Conservation (phyloP, 2,329 filamentous ascomycete species). For the Paracoccidioides lutzii region DNA sequence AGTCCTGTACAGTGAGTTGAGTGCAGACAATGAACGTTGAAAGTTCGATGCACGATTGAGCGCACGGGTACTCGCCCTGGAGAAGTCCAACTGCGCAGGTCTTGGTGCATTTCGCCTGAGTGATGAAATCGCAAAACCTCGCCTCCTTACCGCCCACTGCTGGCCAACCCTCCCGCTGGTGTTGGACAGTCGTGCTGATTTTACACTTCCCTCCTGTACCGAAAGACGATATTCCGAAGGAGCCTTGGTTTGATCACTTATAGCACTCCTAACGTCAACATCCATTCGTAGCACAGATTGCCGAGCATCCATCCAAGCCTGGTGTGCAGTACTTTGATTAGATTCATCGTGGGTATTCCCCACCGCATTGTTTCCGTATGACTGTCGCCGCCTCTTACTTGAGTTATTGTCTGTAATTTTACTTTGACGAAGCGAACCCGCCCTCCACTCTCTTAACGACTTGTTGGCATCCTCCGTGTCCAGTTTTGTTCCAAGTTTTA, state of each 20-base stretch:
- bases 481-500: constrained; percentile 38
- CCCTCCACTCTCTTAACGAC: constrained; percentile 39
- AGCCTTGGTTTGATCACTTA: background rate
- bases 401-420: constrained; percentile 12
- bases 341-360: background rate
- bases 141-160: constrained; percentile 23
- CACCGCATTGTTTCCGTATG: constrained; percentile 3
- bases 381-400: constrained; percentile 14
- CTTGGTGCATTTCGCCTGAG: constrained; percentile 23
- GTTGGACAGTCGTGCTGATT: background rate
- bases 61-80: constrained; percentile 9
- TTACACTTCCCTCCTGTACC: background rate
- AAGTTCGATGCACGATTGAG: constrained; percentile 16
- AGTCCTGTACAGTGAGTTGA: constrained; percentile 21
- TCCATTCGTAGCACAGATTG: background rate
- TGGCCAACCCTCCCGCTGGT: background rate
- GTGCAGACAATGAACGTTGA: constrained; percentile 20
- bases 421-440: constrained; percentile 29
- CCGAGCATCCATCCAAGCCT: background rate
- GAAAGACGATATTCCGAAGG: background rate
- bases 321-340: background rate
- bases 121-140: constrained; percentile 25
- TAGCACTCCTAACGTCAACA: background rate
- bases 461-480: constrained; percentile 44
- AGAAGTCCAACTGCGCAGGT: constrained; percentile 24